Percentiles rank a stretch among this genome's conserved stretches.
phyloP scores from a whole-genome alignment of 2,329 filamentous ascomycete genomes.

The Aspergillus sp. region DNA sequence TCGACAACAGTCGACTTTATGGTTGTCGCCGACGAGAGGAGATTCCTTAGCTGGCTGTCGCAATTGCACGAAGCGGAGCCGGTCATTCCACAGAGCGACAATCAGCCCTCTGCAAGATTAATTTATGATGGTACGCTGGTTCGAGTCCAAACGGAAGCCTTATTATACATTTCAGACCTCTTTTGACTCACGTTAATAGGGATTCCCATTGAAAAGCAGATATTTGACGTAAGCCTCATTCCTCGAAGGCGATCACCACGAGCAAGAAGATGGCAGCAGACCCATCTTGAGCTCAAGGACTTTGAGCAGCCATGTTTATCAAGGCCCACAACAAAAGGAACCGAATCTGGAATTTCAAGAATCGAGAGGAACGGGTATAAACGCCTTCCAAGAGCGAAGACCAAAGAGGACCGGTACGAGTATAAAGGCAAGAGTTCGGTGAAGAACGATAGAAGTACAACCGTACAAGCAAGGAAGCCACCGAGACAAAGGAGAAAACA shows the following conservation, averaged over 20 bases:
- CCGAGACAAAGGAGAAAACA: conserved; percentile 26
- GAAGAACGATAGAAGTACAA: conserved; percentile 1
- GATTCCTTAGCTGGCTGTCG: conserved; percentile 6
- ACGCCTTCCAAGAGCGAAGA: conserved; percentile 56
- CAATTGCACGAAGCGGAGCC: neutral
- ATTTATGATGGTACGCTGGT: neutral
- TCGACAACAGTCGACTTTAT: neutral
- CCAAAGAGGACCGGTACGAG: conserved; percentile 57
- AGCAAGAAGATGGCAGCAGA: neutral
- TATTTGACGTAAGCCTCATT: neutral
- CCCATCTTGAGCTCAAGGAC: neutral
- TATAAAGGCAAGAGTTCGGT: conserved; percentile 27
- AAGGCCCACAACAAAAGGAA: neutral
- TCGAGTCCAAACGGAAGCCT: too few relatives aligned
- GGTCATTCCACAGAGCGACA: neutral
- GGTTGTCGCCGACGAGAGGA: neutral
- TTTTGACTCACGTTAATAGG: neutral
- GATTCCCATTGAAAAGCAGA: neutral
- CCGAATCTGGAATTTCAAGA: neutral
- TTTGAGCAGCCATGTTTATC: neutral
- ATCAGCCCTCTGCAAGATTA: neutral
- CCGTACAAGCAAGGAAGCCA: conserved; percentile 24
- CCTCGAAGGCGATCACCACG: neutral
- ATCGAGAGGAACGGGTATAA: conserved; percentile 39
- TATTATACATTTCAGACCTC: too few relatives aligned